Conservation (phyloP, 345 rosid genomes). For the Aquilaria sinensis region DNA sequence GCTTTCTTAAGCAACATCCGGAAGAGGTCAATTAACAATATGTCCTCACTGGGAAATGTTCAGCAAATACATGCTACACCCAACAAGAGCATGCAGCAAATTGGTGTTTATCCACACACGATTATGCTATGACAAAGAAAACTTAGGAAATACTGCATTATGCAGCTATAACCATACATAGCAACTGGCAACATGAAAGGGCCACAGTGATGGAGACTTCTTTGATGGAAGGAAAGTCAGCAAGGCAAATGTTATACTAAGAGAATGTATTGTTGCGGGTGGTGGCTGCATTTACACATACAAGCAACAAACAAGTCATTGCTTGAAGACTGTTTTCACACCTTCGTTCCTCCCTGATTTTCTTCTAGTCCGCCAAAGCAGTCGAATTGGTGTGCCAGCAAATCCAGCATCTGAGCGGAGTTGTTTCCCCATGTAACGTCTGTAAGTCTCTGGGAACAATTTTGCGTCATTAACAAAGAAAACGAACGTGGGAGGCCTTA, state of each 20-base stretch:
- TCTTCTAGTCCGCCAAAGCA: constrained; percentile 92
- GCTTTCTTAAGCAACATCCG: background rate
- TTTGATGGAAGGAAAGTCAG: background rate
- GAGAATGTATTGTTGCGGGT: too few relatives aligned
- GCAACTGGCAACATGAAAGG: background rate
- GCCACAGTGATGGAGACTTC: background rate
- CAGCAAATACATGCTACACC: background rate
- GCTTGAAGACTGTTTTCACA: constrained; percentile 13
- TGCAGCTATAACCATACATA: background rate
- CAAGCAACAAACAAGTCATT: background rate
- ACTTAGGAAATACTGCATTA: too few relatives aligned
- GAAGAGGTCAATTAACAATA: too few relatives aligned
- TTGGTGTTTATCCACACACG: too few relatives aligned
- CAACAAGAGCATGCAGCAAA: background rate
- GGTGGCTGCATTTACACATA: background rate
- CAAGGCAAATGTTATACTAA: background rate
- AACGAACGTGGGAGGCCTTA: constrained; percentile 95
- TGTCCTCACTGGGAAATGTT: background rate
- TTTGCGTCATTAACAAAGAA: constrained; percentile 91
- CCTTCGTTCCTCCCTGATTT: constrained; percentile 61
- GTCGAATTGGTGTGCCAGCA: constrained; percentile 78
- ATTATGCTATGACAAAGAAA: too few relatives aligned
- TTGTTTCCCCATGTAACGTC: constrained; percentile 94
- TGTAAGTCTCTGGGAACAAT: constrained; percentile 84
- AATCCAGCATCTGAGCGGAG: constrained; percentile 84